Evolutionary conservation across 768 basidiomycete species (phyloP).

Genomic region (Tylopilus cervinicoccineus): DNA sequence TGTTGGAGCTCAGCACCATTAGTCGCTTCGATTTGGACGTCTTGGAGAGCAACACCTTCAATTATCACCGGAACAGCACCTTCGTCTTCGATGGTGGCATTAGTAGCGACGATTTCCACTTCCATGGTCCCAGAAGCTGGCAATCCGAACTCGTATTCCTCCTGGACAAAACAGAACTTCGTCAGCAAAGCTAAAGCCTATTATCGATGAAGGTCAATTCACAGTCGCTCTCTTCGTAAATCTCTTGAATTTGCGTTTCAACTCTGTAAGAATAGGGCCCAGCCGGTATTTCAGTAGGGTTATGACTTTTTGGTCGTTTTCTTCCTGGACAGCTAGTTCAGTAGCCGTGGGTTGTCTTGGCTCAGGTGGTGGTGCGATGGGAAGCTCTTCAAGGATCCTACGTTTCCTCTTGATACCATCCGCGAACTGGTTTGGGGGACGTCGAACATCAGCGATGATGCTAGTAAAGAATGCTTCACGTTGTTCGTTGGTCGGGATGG

Average conservation of each 20-base stretch:
- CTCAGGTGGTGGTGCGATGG: constrained; percentile 85
- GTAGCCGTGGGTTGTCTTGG: constrained; percentile 78
- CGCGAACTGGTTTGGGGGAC: constrained; percentile 84
- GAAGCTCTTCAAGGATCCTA: constrained; percentile 80
- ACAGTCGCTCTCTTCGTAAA: constrained; percentile 81
- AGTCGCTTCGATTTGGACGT: constrained; percentile 32
- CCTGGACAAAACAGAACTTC: constrained; percentile 39
- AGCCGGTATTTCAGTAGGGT: constrained; percentile 87
- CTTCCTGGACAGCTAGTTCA: constrained; percentile 78
- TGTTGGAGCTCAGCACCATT: constrained; percentile 34
- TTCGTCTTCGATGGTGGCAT: constrained; percentile 34
- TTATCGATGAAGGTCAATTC: constrained; percentile 25
- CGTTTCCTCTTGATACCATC: constrained; percentile 83
- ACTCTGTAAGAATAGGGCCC: constrained; percentile 81
- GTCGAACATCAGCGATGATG: constrained; percentile 61
- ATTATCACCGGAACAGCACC: constrained; percentile 45
- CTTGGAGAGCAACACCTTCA: constrained; percentile 28
- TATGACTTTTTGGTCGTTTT: constrained; percentile 73
- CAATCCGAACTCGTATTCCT: constrained; percentile 65
- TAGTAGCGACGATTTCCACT: constrained; percentile 35
- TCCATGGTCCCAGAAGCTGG: constrained; percentile 23
- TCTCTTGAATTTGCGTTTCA: constrained; percentile 90
- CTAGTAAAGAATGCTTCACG: constrained; percentile 73
- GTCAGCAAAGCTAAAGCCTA: constrained; percentile 5
- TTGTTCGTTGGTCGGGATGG: constrained; percentile 48